Evolutionary conservation across 208 protist genomes (phyloP), one percentile per base, ranked within the genome.

Genomic region (Acanthamoeba royreba): DNA sequence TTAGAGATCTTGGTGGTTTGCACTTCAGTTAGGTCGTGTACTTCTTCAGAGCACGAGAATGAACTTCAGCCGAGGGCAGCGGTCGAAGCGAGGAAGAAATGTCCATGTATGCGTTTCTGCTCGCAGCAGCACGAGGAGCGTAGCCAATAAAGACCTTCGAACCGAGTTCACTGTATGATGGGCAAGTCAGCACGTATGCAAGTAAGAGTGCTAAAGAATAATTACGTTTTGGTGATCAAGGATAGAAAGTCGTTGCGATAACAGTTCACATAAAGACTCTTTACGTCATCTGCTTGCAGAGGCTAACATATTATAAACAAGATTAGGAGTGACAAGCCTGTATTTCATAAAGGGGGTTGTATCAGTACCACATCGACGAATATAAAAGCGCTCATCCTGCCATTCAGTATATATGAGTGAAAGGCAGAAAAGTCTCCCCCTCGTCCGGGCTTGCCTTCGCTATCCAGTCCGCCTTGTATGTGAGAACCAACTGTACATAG

Each of bases 211-310:
- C 7, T 1, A 25, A 28, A 25, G 31, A 22, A 0, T 15, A 31
- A 28, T 35, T 45, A 90, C 83, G 55, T 90, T 31, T 90, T 90
- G 40, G 83, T 90, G 35, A 90, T 90, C 38, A 72, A 22, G 11
- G 83, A 61, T 5, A 90, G 55, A 52, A 90, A 90, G 83, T 90
- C 83, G 28, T 90, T 90, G 33, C 83, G 83, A n/a, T 72, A 72
- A 52, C 83, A 72, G 40, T 85, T 85, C 43, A 35, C 28, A 45
- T 85, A 85, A 22, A 85, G 74, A 28, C 31, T 25, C 74, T 85
- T 85, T 7, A 85, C 74, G 7, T 85, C 74, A 1, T 38, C 74
- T 4, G 74, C 42, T 85, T 85, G 74, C 43, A 85, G 74, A 3
- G 74, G 43, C 53, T 90, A 33, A n/a, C 28, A 8, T 22, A 1